Percentiles rank a stretch among this genome's conserved stretches.
phyloP scores from a whole-genome alignment of 495 filamentous ascomycete genomes.

The Penicillium goetzii region DNA sequence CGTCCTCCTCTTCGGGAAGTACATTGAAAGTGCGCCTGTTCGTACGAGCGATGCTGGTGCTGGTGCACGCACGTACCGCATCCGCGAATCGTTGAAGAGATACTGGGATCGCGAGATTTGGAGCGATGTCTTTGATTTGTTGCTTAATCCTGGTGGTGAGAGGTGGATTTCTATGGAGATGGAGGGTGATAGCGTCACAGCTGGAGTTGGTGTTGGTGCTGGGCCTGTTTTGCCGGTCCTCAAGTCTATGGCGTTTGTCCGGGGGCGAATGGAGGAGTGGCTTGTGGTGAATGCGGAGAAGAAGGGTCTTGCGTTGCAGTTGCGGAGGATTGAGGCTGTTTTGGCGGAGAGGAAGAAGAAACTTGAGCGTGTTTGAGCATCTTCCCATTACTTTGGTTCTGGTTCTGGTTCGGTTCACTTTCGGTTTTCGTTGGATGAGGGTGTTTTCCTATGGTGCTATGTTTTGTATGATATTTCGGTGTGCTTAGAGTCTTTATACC shows the following conservation, averaged over 20 bases:
- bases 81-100: conserved; percentile 78
- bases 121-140: conserved; percentile 77
- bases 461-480: neutral
- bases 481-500: conserved; percentile 1
- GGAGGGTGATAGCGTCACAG: neutral
- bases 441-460: neutral
- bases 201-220: neutral
- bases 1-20: conserved; percentile 86
- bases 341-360: conserved; percentile 69
- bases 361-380: conserved; percentile 37
- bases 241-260: conserved; percentile 63
- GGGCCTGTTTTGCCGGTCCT: conserved; percentile 62
- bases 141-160: conserved; percentile 74
- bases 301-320: conserved; percentile 61
- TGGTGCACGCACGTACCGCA: conserved; percentile 57
- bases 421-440: neutral
- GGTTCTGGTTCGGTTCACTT: neutral
- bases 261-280: conserved; percentile 85
- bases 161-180: conserved; percentile 43
- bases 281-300: conserved; percentile 80
- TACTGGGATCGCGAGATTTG: conserved; percentile 97
- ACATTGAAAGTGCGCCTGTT: conserved; percentile 78
- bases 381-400: neutral
- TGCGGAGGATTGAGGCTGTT: conserved; percentile 67
- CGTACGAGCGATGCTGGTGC: conserved; percentile 34